Evolutionary conservation across 139 green algal species (phyloP), one percentile per base, ranked within the genome.

Genomic region (Chlorella sp.): DNA sequence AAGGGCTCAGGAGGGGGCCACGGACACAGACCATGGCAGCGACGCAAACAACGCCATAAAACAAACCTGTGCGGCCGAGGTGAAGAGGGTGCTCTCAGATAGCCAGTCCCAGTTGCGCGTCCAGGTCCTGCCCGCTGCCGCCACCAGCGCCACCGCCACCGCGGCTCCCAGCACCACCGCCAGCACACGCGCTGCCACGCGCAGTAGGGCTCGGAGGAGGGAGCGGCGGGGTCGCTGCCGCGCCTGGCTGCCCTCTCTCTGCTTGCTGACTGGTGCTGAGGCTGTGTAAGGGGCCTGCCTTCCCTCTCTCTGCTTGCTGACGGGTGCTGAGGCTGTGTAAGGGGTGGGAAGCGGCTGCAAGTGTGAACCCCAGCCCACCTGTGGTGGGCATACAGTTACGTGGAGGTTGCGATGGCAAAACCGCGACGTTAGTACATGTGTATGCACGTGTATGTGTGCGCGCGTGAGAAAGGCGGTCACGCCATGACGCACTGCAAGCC

Each of bases 51-150:
- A n/a, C n/a, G n/a, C n/a, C n/a, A n/a, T n/a, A n/a, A n/a, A n/a
- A n/a, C n/a, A n/a, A n/a, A 88, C 86, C 80, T 81, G 69, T n/a
- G 82, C 64, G 0, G 90, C 90, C 1, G 89, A 70, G 0, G 77
- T 30, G 65, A 95, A 95, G 5, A 95, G 85, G 10, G 50, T 32
- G 74, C 89, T 86, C 61, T 95, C 90, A 31, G 80, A 77, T 35
- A 77, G 24, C 90, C 90, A 95, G 70, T 95, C 90, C 36, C 14
- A 35, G 67, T 93, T 93, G 31, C 90, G 81, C 33, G 30, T 1
- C 26, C 77, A 75, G 1, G 88, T 93, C 6, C 76, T 74, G 0
- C 49, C 62, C 2, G 61, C 61, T 24, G 82, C 90, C 5, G 49
- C 63, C 1, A 61, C 62, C 42, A 88, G 74, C 29, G 81, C 31